Conservation (phyloP, 768 basidiomycete species). For the Calvatia gigantea region DNA sequence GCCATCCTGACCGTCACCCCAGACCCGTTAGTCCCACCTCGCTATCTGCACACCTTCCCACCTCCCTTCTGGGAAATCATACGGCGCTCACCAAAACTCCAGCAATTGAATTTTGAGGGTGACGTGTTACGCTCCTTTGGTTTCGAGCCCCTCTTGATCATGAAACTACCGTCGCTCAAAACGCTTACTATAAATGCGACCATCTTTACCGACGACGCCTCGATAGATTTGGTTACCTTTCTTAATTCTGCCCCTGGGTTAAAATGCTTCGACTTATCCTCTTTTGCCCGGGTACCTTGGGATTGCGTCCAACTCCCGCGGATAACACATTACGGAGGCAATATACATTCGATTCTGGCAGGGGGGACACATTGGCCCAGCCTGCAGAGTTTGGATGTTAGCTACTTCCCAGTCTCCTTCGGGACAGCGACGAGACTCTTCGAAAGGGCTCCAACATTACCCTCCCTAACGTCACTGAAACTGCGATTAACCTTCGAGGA, state of each 20-base stretch:
- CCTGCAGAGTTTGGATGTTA: background rate
- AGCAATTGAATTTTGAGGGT: background rate
- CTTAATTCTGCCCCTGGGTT: background rate
- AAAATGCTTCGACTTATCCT: background rate
- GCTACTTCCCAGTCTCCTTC: background rate
- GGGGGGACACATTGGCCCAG: conserved; percentile 1
- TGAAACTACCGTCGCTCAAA: background rate
- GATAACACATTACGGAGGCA: conserved; percentile 4
- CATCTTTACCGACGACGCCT: background rate
- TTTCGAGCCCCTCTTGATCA: background rate
- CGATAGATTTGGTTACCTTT: background rate
- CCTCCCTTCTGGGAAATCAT: conserved; percentile 2
- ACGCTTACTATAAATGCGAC: background rate
- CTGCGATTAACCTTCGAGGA: conserved; percentile 7
- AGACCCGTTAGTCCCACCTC: background rate
- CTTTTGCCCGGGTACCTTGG: conserved; percentile 3
- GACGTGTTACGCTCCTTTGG: conserved; percentile 2
- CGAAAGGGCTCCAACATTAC: background rate
- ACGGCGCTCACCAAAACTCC: conserved; percentile 1
- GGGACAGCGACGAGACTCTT: background rate
- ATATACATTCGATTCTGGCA: background rate
- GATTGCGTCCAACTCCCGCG: background rate
- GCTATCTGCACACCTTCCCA: background rate
- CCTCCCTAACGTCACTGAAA: background rate
- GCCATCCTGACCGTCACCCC: background rate